These are phyloP conservation scores for Trypethelium eluteriae DNA, from an alignment of 495 filamentous ascomycete species.

Conservation along the genomic window DNA sequence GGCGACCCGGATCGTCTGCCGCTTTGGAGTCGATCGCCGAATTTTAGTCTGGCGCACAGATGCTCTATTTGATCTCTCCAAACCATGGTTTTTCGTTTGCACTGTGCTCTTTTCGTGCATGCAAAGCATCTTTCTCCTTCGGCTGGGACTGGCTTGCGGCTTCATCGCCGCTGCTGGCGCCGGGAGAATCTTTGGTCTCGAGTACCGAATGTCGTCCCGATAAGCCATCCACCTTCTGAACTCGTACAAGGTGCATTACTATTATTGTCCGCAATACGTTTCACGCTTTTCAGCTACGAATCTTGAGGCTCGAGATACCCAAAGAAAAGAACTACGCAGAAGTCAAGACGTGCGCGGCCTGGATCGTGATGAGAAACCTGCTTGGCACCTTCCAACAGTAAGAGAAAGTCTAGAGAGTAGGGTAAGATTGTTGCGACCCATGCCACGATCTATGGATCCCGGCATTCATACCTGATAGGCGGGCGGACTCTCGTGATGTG, in stretches of 20 bases:
- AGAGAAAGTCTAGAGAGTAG: background rate
- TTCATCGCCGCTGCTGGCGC: background rate
- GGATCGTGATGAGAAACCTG: background rate
- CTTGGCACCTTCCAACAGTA: background rate
- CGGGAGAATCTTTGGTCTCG: background rate
- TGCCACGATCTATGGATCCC: background rate
- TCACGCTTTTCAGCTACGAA: background rate
- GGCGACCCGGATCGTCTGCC: conserved; percentile 6
- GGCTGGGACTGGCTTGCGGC: background rate
- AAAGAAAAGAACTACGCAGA: background rate
- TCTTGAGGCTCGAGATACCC: background rate
- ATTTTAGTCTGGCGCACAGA: background rate
- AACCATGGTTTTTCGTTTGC: background rate
- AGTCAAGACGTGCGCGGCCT: background rate
- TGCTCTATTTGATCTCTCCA: background rate
- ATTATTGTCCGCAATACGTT: background rate
- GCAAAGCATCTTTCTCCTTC: background rate
- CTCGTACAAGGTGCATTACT: background rate
- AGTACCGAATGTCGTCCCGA: background rate
- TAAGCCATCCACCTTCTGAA: background rate
- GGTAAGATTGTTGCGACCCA: background rate
- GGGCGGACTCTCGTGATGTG: background rate
- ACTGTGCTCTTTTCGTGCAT: background rate
- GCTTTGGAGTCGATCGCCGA: conserved; percentile 7
- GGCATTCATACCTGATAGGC: background rate